Evolutionary conservation across 768 basidiomycete species (phyloP), one percentile per base, ranked within the genome.

Genomic region (Cyathus striatus): DNA sequence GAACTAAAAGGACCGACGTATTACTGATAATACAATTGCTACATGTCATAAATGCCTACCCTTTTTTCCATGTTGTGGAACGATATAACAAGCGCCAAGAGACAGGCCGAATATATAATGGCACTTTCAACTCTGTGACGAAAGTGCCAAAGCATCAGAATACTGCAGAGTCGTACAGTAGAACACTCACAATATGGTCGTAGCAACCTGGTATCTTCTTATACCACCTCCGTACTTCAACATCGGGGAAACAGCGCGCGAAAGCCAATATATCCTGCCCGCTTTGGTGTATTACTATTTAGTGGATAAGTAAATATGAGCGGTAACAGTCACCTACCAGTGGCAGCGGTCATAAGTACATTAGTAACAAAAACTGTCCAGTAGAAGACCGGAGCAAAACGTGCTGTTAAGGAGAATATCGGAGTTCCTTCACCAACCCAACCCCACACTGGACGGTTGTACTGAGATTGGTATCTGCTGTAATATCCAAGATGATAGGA

Each of bases 331-430:
- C 27, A 32, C 38, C 37, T 39, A 62, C 60, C 56, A 21, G 56
- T 60, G 14, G 48, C 40, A 24, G 51, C 32, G 6, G 57, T 57
- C 48, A 61, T 46, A 17, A 52, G 9, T 14, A 55, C 44, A 27
- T 57, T 60, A 21, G 58, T 51, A 2, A 41, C 51, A 25, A 62
- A 53, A 10, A 60, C 48, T 16, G 51, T 51, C 58, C 58, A 60
- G 25, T 50, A 47, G 38, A 53, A 62, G 5, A 51, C 34, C 5
- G 49, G 50, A 21, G 38, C 47, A 22, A 45, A 42, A 21, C 30
- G 40, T 10, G 14, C 27, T 7, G 5, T 6, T 7, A 43, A 13
- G 32, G 33, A 44, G 4, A 46, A 40, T 17, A 27, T 21, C 13
- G 21, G 18, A 4, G 20, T 23, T 23, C 30, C 42, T 26, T 38